phyloP scores from a whole-genome alignment of 192 early-diverging fungal species.

The Mortierella claussenii region DNA sequence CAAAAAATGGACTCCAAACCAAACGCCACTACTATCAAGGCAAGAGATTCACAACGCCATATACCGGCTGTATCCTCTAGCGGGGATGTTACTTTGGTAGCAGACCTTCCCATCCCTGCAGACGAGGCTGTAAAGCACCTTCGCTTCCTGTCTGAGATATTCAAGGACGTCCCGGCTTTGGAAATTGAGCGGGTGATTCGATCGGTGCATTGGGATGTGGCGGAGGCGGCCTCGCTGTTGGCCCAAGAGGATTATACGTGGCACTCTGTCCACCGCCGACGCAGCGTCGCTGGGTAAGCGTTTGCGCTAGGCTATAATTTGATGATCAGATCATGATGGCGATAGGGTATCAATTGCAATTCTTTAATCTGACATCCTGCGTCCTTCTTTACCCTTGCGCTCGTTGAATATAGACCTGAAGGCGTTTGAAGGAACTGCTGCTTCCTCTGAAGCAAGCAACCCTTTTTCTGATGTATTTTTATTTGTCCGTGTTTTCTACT shows the following conservation, averaged over 20 bases:
- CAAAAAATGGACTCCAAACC: neutral
- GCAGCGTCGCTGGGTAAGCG: conserved; percentile 3
- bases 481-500: no score
- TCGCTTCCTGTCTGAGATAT: conserved; percentile 13
- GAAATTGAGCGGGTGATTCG: conserved; percentile 28
- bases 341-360: no score
- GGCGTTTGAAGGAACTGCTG: no score
- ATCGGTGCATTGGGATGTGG: conserved; percentile 10
- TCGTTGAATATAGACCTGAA: no score
- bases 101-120: neutral
- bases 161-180: conserved; percentile 16
- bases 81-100: neutral
- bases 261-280: conserved; percentile 15
- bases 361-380: no score
- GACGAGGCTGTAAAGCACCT: conserved; percentile 8
- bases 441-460: no score
- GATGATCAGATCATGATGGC: no score
- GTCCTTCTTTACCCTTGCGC: no score
- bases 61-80: no score
- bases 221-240: conserved; percentile 7
- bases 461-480: no score
- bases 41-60: neutral
- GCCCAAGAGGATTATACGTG: conserved; percentile 21
- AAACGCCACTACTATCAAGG: neutral
- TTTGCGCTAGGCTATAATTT: no score